Conservation (phyloP, 345 rosid species). For the Pistacia atlantica region DNA sequence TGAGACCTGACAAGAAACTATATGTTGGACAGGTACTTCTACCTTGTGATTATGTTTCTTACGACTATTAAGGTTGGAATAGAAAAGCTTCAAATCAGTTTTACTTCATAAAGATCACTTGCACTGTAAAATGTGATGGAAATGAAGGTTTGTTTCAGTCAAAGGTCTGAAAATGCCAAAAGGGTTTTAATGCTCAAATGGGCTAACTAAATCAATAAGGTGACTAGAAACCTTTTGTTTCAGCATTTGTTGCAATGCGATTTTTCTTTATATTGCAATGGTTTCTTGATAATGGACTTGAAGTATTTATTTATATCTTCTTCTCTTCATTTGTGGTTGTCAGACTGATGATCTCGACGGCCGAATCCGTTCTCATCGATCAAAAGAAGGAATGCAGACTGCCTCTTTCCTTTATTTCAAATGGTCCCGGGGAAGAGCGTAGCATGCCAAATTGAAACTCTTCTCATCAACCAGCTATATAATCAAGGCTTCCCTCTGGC, state of each 20-base stretch:
- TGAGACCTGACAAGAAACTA: constrained; percentile 68
- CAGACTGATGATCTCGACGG: constrained; percentile 95
- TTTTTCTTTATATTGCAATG: not conserved
- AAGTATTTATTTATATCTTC: not conserved
- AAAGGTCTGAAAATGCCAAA: not conserved
- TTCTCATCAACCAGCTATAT: constrained; percentile 82
- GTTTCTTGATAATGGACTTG: constrained; percentile 2
- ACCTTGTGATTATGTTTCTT: not conserved
- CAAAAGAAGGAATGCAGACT: constrained; percentile 65
- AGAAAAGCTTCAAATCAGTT: not conserved
- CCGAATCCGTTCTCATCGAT: constrained; percentile 65
- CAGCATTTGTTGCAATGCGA: not conserved
- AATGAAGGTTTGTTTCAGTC: not conserved
- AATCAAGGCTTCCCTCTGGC: constrained; percentile 61
- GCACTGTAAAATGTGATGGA: not conserved
- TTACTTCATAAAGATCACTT: not conserved
- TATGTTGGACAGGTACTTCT: constrained; percentile 83
- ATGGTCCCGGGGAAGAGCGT: constrained; percentile 84
- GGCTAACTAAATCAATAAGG: not conserved
- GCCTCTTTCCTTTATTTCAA: constrained; percentile 74
- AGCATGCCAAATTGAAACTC: constrained; percentile 93
- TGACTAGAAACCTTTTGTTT: not conserved
- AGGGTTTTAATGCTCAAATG: not conserved
- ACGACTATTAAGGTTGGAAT: not conserved
- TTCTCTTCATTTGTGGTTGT: not conserved